These are phyloP conservation scores for Sclerotiophoma versabilis DNA, from an alignment of 2,329 filamentous ascomycete genomes.

Conservation along the genomic window DNA sequence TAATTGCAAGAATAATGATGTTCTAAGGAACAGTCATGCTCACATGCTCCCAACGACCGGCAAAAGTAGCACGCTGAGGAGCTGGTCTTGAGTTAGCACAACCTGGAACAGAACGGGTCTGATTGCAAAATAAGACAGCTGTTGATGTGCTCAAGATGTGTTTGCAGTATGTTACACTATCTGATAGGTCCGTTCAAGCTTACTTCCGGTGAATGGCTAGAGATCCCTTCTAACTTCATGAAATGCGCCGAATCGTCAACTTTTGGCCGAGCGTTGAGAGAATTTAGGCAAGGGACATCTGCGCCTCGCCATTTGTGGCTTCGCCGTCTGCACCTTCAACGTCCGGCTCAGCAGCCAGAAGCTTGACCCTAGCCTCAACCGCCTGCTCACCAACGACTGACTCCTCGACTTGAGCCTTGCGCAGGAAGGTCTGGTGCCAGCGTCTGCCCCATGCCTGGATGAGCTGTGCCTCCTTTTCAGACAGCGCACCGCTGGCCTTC, in stretches of 20 bases:
- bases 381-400: conserved; percentile 67
- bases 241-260: background rate
- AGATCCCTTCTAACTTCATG: background rate
- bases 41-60: no score
- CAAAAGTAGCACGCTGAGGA: background rate
- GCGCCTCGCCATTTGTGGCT: conserved; percentile 35
- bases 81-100: background rate
- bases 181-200: background rate
- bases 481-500: conserved; percentile 58
- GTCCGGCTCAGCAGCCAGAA: conserved; percentile 41
- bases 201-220: background rate
- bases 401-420: conserved; percentile 87
- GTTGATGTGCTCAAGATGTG: background rate
- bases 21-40: no score
- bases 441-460: conserved; percentile 81
- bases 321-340: conserved; percentile 35
- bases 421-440: conserved; percentile 85
- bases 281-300: conserved; percentile 23
- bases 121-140: background rate
- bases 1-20: no score
- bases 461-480: conserved; percentile 61
- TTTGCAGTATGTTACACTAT: conserved; percentile 2
- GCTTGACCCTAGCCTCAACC: conserved; percentile 54
- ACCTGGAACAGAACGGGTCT: background rate
- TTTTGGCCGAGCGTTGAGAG: background rate